These are phyloP conservation scores for Tuber umbilicatum DNA, from an alignment of 495 filamentous ascomycete species.

Conservation along the genomic window DNA sequence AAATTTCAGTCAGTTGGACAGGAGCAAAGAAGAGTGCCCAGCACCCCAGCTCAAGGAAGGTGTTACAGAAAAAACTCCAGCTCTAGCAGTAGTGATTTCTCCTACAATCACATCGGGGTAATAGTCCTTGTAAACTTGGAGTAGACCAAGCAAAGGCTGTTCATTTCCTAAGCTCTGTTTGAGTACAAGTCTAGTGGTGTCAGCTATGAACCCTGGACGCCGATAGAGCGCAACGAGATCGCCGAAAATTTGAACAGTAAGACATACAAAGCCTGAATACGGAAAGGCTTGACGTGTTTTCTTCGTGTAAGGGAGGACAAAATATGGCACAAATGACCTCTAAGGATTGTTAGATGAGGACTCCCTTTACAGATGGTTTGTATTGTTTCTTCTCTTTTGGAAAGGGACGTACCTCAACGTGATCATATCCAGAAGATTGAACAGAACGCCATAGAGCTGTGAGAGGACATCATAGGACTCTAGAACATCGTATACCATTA, in stretches of 20 bases:
- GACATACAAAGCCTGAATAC: slow-evolving; percentile 74
- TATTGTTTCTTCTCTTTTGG: neutral
- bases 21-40: slow-evolving; percentile 8
- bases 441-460: slow-evolving; percentile 68
- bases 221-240: slow-evolving; percentile 11
- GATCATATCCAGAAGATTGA: slow-evolving; percentile 77
- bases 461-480: slow-evolving; percentile 60
- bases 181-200: slow-evolving; percentile 51
- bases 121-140: slow-evolving; percentile 79
- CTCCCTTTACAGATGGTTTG: slow-evolving; percentile 4
- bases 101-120: slow-evolving; percentile 84
- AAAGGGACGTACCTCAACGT: slow-evolving; percentile 52
- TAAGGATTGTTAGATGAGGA: slow-evolving; percentile 42
- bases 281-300: slow-evolving; percentile 79
- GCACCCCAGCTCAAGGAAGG: neutral
- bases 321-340: slow-evolving; percentile 68
- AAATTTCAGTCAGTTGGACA: slow-evolving; percentile 14
- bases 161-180: slow-evolving; percentile 62
- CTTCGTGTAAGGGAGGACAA: slow-evolving; percentile 73
- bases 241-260: slow-evolving; percentile 9
- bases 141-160: slow-evolving; percentile 66
- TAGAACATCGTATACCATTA: slow-evolving; percentile 68
- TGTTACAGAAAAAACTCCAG: slow-evolving; percentile 53
- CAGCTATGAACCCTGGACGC: slow-evolving; percentile 9
- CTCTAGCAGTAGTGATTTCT: slow-evolving; percentile 51